These are phyloP conservation scores for Trichophyton schoenleinii DNA, from an alignment of 2,329 filamentous ascomycete genomes.

Conservation along the genomic window DNA sequence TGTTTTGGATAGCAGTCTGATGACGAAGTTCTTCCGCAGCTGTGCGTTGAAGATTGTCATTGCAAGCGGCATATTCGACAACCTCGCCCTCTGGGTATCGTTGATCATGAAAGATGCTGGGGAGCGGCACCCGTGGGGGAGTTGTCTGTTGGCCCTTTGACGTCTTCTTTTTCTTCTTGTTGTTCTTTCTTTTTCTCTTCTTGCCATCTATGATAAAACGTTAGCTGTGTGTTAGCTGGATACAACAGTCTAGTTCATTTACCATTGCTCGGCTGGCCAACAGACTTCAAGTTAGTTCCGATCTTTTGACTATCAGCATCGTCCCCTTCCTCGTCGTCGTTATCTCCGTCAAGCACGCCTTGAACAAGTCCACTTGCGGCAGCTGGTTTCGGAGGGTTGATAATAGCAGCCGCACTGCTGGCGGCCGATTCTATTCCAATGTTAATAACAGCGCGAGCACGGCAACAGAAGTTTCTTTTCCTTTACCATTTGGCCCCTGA, in stretches of 20 bases:
- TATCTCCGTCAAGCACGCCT: constrained; percentile 16
- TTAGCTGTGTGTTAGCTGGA: background rate
- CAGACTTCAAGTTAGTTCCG: constrained; percentile 12
- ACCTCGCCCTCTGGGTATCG: constrained; percentile 38
- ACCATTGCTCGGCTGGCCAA: background rate
- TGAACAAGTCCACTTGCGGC: constrained; percentile 4
- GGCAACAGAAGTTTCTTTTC: background rate
- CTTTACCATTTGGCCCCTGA: constrained; percentile 9
- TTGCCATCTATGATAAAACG: constrained; percentile 15
- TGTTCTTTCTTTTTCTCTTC: constrained; percentile 38
- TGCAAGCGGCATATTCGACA: constrained; percentile 27
- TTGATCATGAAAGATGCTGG: constrained; percentile 34
- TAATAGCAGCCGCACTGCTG: background rate
- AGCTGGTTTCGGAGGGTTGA: constrained; percentile 7
- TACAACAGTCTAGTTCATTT: constrained; percentile 4
- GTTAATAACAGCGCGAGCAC: background rate
- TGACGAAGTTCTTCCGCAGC: constrained; percentile 38
- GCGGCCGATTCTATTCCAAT: background rate
- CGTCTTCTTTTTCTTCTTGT: constrained; percentile 30
- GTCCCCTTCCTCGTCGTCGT: constrained; percentile 20
- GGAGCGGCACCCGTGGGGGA: constrained; percentile 37
- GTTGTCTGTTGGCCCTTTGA: constrained; percentile 29
- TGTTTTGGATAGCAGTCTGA: constrained; percentile 26
- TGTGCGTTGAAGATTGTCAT: constrained; percentile 35
- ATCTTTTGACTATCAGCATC: constrained; percentile 11